phyloP scores from a whole-genome alignment of 2,329 filamentous ascomycete species.

The Aquanectria penicillioides region DNA sequence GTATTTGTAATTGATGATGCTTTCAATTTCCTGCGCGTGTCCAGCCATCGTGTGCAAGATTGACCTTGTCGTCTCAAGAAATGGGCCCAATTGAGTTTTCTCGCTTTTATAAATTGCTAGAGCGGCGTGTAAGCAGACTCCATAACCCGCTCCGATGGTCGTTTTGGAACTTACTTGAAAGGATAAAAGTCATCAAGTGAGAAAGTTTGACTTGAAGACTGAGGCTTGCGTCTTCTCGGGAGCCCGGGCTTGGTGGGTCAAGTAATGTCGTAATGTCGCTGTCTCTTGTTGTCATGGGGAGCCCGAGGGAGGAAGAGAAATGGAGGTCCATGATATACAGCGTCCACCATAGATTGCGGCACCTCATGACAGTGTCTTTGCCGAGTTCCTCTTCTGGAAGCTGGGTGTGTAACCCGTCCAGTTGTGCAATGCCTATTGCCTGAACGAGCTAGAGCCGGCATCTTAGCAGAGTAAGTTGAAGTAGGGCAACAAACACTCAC shows the following conservation, averaged over 20 bases:
- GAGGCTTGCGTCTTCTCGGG: conserved; percentile 43
- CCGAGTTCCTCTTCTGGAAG: conserved; percentile 50
- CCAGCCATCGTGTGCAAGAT: conserved; percentile 49
- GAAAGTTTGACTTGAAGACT: conserved; percentile 50
- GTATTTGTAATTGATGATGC: conserved; percentile 46
- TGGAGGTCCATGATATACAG: conserved; percentile 53
- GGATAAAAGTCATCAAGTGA: conserved; percentile 47
- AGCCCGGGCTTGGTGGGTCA: conserved; percentile 38
- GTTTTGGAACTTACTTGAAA: conserved; percentile 42
- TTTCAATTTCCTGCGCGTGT: conserved; percentile 52
- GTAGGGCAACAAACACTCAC: conserved; percentile 20
- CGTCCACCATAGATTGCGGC: conserved; percentile 53
- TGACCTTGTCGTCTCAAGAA: conserved; percentile 48
- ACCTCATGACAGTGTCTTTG: conserved; percentile 42
- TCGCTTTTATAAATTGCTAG: conserved; percentile 49
- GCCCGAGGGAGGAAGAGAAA: conserved; percentile 50
- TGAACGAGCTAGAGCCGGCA: conserved; percentile 46
- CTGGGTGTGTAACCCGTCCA: conserved; percentile 53
- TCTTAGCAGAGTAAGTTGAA: neutral
- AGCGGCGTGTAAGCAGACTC: neutral
- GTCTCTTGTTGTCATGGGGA: conserved; percentile 51
- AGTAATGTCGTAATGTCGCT: conserved; percentile 50
- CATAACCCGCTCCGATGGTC: fast-evolving
- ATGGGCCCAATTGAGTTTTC: conserved; percentile 45
- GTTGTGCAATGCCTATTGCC: conserved; percentile 52